Evolutionary conservation across 1,284 basidiomycete genomes (phyloP), one percentile per base, ranked within the genome.

Genomic region (Megacollybia platyphylla): DNA sequence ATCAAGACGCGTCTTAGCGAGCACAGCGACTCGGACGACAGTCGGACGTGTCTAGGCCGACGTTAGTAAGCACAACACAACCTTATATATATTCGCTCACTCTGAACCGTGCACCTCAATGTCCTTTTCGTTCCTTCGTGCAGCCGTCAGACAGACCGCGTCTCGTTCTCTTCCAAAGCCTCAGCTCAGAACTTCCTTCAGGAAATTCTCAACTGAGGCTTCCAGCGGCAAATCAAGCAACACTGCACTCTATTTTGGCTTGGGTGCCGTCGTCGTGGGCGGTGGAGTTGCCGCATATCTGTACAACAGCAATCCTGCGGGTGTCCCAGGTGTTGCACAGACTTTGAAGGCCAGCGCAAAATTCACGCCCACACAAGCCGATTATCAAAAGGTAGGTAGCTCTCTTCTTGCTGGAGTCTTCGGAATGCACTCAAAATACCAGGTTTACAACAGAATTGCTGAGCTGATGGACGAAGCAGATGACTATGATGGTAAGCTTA

Each of bases 391-490:
- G 76, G 83, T 80, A 32, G 15, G 83, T 24, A n/a, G 54, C 37
- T 13, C 35, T 13, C 39, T n/a, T 9, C 31, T 26, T 2, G 13
- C 20, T 43, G 35, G 15, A 15, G 20, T 31, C 36, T 31, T 39
- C 10, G 18, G 24, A 28, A 31, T 38, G 17, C 11, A 31, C 29
- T 39, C 28, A 44, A 31, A 45, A 42, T 40, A 42, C 42, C 38
- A 86, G 83, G 87, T 94, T 15, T 96, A 96, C 72, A 86, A 93
- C 65, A 72, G 64, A 46, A 80, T 96, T 58, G 83, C 84, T 20
- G 78, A 85, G 20, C 54, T 76, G 18, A 60, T 93, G 26, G 88
- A 92, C 48, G 73, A 78, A 13, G 85, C 85, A 46, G 73, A 66
- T 31, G 73, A 75, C 31, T 93, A 94, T 62, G 90, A 96, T 56